Evolutionary conservation across 805 yeast species (phyloP), one percentile per base, ranked within the genome.

Genomic region (Lipomyces mesembrius): DNA sequence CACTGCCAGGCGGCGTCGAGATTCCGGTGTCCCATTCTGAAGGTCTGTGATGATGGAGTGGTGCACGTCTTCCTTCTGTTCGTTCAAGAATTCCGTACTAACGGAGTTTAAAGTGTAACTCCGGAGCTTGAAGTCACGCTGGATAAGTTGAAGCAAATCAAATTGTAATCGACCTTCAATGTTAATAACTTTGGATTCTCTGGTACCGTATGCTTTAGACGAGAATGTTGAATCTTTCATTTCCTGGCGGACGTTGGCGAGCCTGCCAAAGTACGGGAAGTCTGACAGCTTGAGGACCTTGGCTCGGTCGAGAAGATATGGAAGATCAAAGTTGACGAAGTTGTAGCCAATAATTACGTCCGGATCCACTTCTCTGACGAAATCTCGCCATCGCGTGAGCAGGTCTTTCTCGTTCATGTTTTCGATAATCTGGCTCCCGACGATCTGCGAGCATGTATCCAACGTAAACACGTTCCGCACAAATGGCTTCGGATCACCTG

Each of bases 21-120:
- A 90, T 74, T 95, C 98, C 34, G 91, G 84, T 37, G 87, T 90
- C 57, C 98, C 98, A 72, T 93, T 91, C 74, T 95, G 98, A 64
- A 95, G 82, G 62, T 91, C 97, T 0, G 99, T 92, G 77, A 95
- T 95, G 71, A 94, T 94, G 2, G 98, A 91, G 77, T 94, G 97
- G 69, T 93, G 98, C 11, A 95, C 99, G 76, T 95, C 99, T 79
- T 95, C 99, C 75, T 95, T 95, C 74, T 95, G 99, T 75, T 96
- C 99, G 34, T 91, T 91, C 72, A 95, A 77, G 75, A 96, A 95
- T 74, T 92, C 92, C 0, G 98, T 96, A 3, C 97, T 91, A 0
- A 95, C 99, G 0, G 98, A 90, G 78, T 95, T 95, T 77, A 95
- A 82, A 0, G 99, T 93, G 79, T 95, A 95, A 2, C 97, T 90